These are phyloP conservation scores for Ogataea hybrid DNA, from an alignment of 1,139 yeast genomes.

Conservation along the genomic window DNA sequence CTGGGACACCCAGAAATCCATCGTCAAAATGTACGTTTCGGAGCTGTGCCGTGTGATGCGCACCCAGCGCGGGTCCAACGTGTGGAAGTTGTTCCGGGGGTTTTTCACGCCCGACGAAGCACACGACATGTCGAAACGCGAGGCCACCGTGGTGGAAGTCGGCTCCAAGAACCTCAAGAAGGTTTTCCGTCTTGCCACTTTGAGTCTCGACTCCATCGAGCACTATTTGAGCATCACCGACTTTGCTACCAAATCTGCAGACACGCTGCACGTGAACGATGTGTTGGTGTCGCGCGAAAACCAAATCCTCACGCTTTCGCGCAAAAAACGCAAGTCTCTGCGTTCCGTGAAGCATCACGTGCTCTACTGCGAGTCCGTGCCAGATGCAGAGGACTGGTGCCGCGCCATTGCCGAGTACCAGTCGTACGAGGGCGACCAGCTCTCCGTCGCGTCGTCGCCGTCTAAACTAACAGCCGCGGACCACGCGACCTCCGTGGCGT, in stretches of 20 bases:
- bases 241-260: slow-evolving; percentile 18
- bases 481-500: slow-evolving; percentile 4
- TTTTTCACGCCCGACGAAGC: slow-evolving; percentile 29
- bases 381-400: slow-evolving; percentile 80
- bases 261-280: slow-evolving; percentile 23
- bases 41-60: slow-evolving; percentile 26
- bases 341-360: slow-evolving; percentile 41
- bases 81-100: slow-evolving; percentile 26
- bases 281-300: slow-evolving; percentile 20
- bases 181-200: slow-evolving; percentile 23
- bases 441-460: slow-evolving; percentile 20
- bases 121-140: slow-evolving; percentile 22
- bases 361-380: slow-evolving; percentile 80
- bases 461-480: slow-evolving; percentile 11
- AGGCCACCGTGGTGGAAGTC: slow-evolving; percentile 17
- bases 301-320: slow-evolving; percentile 25
- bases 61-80: slow-evolving; percentile 16
- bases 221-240: slow-evolving; percentile 21
- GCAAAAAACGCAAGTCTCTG: slow-evolving; percentile 26
- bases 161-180: slow-evolving; percentile 23
- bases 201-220: slow-evolving; percentile 23
- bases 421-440: slow-evolving; percentile 18
- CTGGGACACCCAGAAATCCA: slow-evolving; percentile 32
- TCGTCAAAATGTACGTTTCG: slow-evolving; percentile 29
- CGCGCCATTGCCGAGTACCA: slow-evolving; percentile 35